A percentile compares a stretch with the other conserved stretches of the same genome.
Conservation (phyloP, 176 grass and related monocot species). For the Avena insularis region DNA sequence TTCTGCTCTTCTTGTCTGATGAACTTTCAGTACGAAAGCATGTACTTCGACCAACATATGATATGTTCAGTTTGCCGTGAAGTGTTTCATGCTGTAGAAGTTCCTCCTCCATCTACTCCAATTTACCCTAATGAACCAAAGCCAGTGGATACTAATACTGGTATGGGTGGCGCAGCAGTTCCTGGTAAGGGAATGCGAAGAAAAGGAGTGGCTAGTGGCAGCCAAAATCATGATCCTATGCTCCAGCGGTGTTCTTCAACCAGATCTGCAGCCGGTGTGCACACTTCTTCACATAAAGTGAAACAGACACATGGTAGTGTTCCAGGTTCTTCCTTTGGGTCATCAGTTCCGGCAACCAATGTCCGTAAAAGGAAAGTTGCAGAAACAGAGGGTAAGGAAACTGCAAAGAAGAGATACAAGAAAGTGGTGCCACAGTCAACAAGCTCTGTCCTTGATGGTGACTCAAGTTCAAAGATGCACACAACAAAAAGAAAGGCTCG, state of each 20-base stretch:
- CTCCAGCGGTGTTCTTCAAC: slow-evolving; percentile 42
- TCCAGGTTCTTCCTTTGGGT: slow-evolving; percentile 35
- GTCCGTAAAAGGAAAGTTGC: neutral
- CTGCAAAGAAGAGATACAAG: slow-evolving; percentile 44
- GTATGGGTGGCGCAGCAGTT: slow-evolving; percentile 31
- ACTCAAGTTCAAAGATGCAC: neutral
- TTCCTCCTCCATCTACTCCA: slow-evolving; percentile 17
- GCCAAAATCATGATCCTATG: slow-evolving; percentile 32
- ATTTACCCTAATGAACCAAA: slow-evolving; percentile 3
- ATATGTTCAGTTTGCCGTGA: slow-evolving; percentile 38
- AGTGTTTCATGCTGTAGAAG: slow-evolving; percentile 54
- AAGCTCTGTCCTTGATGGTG: slow-evolving; percentile 34
- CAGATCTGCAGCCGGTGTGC: slow-evolving; percentile 34
- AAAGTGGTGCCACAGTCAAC: slow-evolving; percentile 6
- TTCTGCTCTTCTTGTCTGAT: slow-evolving; percentile 43
- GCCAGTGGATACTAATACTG: neutral
- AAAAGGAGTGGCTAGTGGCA: slow-evolving; percentile 36
- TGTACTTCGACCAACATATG: slow-evolving; percentile 44
- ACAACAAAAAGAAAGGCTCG: slow-evolving; percentile 40
- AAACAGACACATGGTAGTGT: slow-evolving; percentile 48
- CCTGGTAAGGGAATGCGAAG: slow-evolving; percentile 3
- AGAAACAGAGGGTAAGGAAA: slow-evolving; percentile 43
- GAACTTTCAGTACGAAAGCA: slow-evolving; percentile 52
- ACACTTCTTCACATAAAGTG: slow-evolving; percentile 37
- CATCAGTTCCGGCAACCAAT: slow-evolving; percentile 44